These are phyloP conservation scores for Boletellus ananas DNA, from an alignment of 768 basidiomycete genomes.

Conservation along the genomic window DNA sequence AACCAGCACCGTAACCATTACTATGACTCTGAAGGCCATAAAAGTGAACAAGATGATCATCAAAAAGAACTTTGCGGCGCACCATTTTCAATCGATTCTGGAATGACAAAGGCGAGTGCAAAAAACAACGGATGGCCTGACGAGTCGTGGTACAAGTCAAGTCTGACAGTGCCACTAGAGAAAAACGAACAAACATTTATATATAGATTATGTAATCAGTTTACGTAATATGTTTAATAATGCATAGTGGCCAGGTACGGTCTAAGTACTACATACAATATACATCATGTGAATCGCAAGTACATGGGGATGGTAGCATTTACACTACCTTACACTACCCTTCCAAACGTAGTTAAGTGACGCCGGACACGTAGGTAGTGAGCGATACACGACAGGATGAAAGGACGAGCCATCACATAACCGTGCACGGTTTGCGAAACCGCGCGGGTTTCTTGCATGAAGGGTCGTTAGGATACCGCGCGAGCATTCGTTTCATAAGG, in stretches of 20 bases:
- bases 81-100: slow-evolving; percentile 19
- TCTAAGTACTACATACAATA: not conserved
- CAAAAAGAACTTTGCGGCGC: not conserved
- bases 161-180: slow-evolving; percentile 10
- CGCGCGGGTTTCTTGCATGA: slow-evolving; percentile 29
- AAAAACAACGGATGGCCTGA: not conserved
- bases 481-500: slow-evolving; percentile 70
- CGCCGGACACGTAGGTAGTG: not conserved
- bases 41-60: not conserved
- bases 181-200: slow-evolving; percentile 13
- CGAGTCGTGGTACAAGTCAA: slow-evolving; percentile 22
- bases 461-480: slow-evolving; percentile 51
- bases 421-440: slow-evolving; percentile 30
- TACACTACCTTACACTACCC: slow-evolving; percentile 9
- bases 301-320: slow-evolving; percentile 5
- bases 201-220: slow-evolving; percentile 5
- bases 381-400: slow-evolving; percentile 6
- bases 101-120: not conserved
- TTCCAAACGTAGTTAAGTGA: not conserved
- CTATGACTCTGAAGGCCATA: slow-evolving; percentile 23
- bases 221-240: not conserved
- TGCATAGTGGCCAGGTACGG: too few species aligned
- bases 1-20: slow-evolving; percentile 35
- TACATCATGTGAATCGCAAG: slow-evolving; percentile 9
- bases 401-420: slow-evolving; percentile 32